Evolutionary conservation across 73 alveolate species (phyloP).

Genomic region (Paramecium primaurelia): DNA sequence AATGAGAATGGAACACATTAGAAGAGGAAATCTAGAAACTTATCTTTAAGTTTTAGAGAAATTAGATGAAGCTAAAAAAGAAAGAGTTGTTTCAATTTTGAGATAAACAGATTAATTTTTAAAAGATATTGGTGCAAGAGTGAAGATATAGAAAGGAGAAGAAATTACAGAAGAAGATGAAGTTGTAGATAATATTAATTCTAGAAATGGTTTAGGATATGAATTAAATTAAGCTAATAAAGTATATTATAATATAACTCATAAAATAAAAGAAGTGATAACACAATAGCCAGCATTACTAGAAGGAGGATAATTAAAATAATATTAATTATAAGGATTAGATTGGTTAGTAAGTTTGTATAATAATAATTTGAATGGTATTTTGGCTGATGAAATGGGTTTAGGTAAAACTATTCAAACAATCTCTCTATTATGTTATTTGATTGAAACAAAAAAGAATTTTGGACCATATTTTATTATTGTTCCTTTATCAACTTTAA

Average conservation of each 20-base stretch:
- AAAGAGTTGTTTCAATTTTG: constrained; percentile 90
- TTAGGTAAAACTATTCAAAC: constrained; percentile 98
- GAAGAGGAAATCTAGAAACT: constrained; percentile 91
- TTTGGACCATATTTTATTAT: constrained; percentile 98
- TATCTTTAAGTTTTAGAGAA: constrained; percentile 68
- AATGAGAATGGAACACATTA: constrained; percentile 85
- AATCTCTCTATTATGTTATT: constrained; percentile 87
- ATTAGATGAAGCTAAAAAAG: constrained; percentile 88
- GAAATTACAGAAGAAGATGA: constrained; percentile 65
- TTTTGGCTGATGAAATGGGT: constrained; percentile 99
- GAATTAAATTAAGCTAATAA: constrained; percentile 67
- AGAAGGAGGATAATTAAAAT: constrained; percentile 84
- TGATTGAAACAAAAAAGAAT: constrained; percentile 87
- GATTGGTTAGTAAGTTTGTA: constrained; percentile 96
- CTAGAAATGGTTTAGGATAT: constrained; percentile 61
- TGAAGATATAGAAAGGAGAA: constrained; percentile 86
- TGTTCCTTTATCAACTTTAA: constrained; percentile 97
- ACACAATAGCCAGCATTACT: constrained; percentile 85
- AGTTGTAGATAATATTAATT: constrained; percentile 40
- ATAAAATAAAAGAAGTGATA: constrained; percentile 91
- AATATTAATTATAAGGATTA: constrained; percentile 87
- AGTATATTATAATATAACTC: constrained; percentile 92
- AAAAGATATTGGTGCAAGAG: constrained; percentile 93
- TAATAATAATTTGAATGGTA: constrained; percentile 95
- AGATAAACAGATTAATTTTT: constrained; percentile 94